Evolutionary conservation across 768 basidiomycete genomes (phyloP), one percentile per base, ranked within the genome.

Genomic region (Lentinula detonsa): DNA sequence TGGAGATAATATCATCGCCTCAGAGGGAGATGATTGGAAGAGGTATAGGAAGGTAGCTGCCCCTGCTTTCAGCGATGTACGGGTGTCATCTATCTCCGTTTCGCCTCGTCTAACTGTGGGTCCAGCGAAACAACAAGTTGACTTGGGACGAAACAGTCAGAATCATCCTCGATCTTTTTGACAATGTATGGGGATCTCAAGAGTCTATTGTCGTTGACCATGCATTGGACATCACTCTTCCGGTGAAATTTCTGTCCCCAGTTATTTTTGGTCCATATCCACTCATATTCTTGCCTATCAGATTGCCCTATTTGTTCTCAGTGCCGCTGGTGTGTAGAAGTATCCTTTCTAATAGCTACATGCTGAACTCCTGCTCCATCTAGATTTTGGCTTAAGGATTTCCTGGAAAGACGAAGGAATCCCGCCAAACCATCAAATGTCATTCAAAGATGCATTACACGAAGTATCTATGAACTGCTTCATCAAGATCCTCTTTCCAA

Each of bases 1-100:
- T 66, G 87, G 87, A 5, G 66, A 67, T 5, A 90, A 88, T 23
- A 83, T 88, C 49, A 78, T 89, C 15, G 79, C 77, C 1, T 82
- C 83, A 0, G 87, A 88, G 65, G 83, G 81, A 23, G 80, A 83
- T 3, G 76, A 82, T 61, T 89, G 86, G 86, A 86, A 85, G 69
- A 78, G 79, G 31, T 85, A 85, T 63, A 72, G 86, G 50, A 85
- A 83, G 67, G 79, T 88, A 45, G 73, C 80, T n/a, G 84, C 83
- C 1, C 85, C 86, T n/a, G 81, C 85, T 0, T 88, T 88, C 68
- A 83, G 84, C 7, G 85, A 86, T 68, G 85, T 85, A 59, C 49
- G 72, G 51, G n/a, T 5, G 23, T 23, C 10, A 7, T 39, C 1
- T 59, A 33, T 13, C 49, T 31, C 1, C 4, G 5, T 40, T 23